Evolutionary conservation across 208 protist genomes (phyloP).

Genomic region (Borovskyia barvae): DNA sequence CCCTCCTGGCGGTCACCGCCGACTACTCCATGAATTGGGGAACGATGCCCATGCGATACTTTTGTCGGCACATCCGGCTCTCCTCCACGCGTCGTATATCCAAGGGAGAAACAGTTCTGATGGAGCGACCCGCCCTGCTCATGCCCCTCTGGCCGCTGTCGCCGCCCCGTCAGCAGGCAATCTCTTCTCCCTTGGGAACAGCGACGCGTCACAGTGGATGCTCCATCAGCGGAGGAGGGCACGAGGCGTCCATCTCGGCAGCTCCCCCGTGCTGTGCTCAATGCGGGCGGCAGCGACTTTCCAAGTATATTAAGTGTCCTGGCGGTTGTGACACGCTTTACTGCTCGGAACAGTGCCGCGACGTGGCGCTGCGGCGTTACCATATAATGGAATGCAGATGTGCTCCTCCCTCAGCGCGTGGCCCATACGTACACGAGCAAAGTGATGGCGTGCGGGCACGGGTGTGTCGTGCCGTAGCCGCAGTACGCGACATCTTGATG

Average conservation of each 20-base stretch:
- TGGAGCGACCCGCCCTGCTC: slow-evolving; percentile 20
- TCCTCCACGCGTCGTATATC: slow-evolving; percentile 24
- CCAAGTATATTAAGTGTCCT: slow-evolving; percentile 6
- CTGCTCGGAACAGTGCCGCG: slow-evolving; percentile 37
- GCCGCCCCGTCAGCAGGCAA: not conserved
- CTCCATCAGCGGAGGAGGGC: not conserved
- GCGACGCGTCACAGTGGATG: not conserved
- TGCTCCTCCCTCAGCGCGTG: not conserved
- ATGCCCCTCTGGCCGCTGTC: slow-evolving; percentile 22
- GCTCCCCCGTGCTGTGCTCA: slow-evolving; percentile 4
- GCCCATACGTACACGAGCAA: not conserved
- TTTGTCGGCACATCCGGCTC: slow-evolving; percentile 30
- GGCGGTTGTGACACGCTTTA: slow-evolving; percentile 34
- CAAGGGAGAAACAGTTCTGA: slow-evolving; percentile 14
- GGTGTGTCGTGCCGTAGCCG: slow-evolving; percentile 11
- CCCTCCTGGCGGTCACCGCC: slow-evolving; percentile 11
- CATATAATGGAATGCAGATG: slow-evolving; percentile 40
- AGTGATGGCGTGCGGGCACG: slow-evolving; percentile 3
- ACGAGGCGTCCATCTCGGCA: not conserved
- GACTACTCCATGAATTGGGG: slow-evolving; percentile 21
- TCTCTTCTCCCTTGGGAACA: not conserved
- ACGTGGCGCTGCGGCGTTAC: slow-evolving; percentile 31
- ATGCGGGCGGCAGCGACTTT: slow-evolving; percentile 11
- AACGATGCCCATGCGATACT: slow-evolving; percentile 22
- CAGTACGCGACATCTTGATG: slow-evolving; percentile 8